Evolutionary conservation across 345 rosid species (phyloP).

Genomic region (Salix dunnii): DNA sequence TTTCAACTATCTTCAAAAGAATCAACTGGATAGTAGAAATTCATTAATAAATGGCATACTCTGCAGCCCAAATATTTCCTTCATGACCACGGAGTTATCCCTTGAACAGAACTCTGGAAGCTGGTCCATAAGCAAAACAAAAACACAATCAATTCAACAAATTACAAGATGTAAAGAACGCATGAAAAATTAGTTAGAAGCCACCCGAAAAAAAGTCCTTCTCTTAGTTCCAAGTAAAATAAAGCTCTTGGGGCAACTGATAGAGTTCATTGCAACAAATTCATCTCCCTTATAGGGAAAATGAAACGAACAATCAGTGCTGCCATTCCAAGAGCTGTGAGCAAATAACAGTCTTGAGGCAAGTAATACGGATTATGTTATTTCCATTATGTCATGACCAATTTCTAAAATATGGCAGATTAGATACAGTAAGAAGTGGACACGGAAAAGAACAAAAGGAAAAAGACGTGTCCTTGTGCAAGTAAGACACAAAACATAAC

Average conservation of each 20-base stretch:
- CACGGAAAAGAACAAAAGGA: neutral
- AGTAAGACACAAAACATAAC: neutral
- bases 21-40: conserved; percentile 1
- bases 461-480: neutral
- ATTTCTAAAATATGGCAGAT: neutral
- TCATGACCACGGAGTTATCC: conserved; percentile 73
- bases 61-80: conserved; percentile 96
- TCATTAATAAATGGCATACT: conserved; percentile 42
- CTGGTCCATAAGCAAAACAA: conserved; percentile 43
- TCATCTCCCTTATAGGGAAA: neutral
- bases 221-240: neutral
- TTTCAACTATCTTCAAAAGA: conserved; percentile 2
- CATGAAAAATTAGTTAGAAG: too few species aligned
- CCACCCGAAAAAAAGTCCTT: too few species aligned
- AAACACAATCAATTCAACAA: too few species aligned
- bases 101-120: conserved; percentile 81
- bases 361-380: neutral
- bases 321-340: neutral
- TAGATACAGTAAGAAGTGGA: neutral
- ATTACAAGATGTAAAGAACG: too few species aligned
- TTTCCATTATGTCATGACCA: neutral
- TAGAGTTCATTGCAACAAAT: neutral
- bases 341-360: neutral
- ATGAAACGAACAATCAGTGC: neutral
- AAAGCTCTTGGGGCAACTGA: neutral